These are phyloP conservation scores for Cylindrodendrum hubeiense DNA, from an alignment of 2,329 filamentous ascomycete species.

Conservation along the genomic window DNA sequence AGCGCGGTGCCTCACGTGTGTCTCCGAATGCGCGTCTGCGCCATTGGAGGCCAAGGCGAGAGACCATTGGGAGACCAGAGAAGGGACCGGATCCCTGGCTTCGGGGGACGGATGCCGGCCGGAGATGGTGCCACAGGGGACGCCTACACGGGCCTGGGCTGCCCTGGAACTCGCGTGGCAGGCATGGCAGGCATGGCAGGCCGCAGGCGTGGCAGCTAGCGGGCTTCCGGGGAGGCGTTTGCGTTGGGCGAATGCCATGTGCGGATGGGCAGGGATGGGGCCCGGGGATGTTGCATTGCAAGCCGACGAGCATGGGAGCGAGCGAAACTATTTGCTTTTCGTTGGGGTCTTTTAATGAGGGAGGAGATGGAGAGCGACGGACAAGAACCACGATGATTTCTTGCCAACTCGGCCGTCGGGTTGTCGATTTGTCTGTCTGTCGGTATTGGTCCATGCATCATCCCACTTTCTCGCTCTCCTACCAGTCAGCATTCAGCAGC, in stretches of 20 bases:
- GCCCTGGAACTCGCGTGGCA: constrained; percentile 22
- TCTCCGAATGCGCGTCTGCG: not conserved
- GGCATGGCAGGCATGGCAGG: not conserved
- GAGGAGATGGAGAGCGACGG: not conserved
- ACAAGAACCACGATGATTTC: too few species aligned
- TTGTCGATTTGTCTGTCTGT: not conserved
- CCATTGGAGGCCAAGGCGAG: not conserved
- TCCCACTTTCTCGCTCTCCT: not conserved
- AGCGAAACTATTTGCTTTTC: not conserved
- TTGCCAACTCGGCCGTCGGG: not conserved
- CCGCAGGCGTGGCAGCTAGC: too few species aligned
- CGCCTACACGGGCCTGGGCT: not conserved
- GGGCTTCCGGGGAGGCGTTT: constrained; percentile 17
- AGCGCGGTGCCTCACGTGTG: not conserved
- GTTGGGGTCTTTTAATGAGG: not conserved
- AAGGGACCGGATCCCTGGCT: not conserved
- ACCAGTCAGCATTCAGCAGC: not conserved
- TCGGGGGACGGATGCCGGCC: not conserved
- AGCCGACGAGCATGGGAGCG: not conserved
- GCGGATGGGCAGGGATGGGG: not conserved
- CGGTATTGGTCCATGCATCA: not conserved
- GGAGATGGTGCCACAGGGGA: not conserved
- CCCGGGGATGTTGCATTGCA: not conserved
- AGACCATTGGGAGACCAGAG: too few species aligned
- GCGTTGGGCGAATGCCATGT: constrained; percentile 14